Percentiles rank a stretch among this genome's conserved stretches.
These are phyloP conservation scores for Akanthomyces uredinophilus DNA, from an alignment of 2,329 filamentous ascomycete genomes.

Conservation along the genomic window DNA sequence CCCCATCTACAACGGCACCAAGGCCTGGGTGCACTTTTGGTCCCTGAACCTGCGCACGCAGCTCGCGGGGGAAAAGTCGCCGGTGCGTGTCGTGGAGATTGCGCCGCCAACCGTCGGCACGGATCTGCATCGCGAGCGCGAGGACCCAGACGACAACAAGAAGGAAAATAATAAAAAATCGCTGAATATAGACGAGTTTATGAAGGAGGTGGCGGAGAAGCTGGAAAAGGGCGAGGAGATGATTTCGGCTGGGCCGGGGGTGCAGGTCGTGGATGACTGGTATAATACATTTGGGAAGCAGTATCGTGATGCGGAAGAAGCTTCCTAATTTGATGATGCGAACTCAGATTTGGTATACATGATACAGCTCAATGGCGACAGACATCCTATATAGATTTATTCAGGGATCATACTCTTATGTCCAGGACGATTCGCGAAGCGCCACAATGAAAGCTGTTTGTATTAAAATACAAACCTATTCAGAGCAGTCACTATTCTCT, in stretches of 20 bases:
- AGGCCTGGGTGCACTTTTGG: slow-evolving; percentile 54
- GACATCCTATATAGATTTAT: too few species aligned
- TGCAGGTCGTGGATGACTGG: slow-evolving; percentile 35
- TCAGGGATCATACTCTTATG: too few species aligned
- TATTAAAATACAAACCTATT: too few species aligned
- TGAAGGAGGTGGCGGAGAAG: slow-evolving; percentile 39
- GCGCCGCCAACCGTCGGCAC: slow-evolving; percentile 50
- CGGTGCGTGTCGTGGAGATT: slow-evolving; percentile 49
- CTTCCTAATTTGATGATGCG: not conserved
- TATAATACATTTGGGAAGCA: slow-evolving; percentile 32
- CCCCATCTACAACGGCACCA: slow-evolving; percentile 55
- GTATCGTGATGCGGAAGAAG: slow-evolving; percentile 12
- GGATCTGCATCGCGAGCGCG: slow-evolving; percentile 50
- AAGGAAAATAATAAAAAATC: slow-evolving; percentile 43
- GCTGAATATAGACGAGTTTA: slow-evolving; percentile 49
- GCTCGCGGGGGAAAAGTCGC: slow-evolving; percentile 32
- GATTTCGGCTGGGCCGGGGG: slow-evolving; percentile 27
- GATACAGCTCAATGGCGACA: too few species aligned
- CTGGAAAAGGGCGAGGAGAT: slow-evolving; percentile 43
- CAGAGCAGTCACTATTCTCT: too few species aligned
- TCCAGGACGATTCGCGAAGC: too few species aligned
- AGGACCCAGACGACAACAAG: slow-evolving; percentile 54
- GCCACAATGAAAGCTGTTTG: too few species aligned
- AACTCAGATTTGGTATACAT: too few species aligned
- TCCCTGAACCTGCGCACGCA: slow-evolving; percentile 50